Evolutionary conservation across 306 rosid genomes (phyloP), one percentile per base, ranked within the genome.

Genomic region (Prunus dulcis): DNA sequence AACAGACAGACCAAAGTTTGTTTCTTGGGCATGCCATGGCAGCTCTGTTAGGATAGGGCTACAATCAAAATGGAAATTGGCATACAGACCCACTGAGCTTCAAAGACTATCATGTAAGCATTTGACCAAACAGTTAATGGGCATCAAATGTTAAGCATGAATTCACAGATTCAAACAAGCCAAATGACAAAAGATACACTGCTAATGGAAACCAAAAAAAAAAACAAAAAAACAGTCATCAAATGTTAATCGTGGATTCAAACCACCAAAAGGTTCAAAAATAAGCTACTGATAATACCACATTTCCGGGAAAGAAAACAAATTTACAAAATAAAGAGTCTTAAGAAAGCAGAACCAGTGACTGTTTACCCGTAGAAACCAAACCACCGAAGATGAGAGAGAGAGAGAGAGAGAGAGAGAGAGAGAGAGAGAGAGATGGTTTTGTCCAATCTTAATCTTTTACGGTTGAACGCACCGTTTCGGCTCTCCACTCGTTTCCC

Each of bases 51-150:
- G 49, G 23, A 20, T 2, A 20, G 52, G 34, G 65, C 22, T 14
- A 6, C 30, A 57, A 72, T 27, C 67, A 15, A 57, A 72, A 38
- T 1, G 41, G 43, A 10, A 41, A 41, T 9, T 38, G 76, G 52
- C 9, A 38, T 2, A 43, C 2, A 38, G 12, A 18, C 13, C 50
- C 46, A 51, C 9, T 55, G 14, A 20, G 2, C 52, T 13, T 23
- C 68, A 57, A 51, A 47, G n/a, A 20, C 32, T 19, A 12, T 32
- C 70, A 18, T 28, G 34, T 32, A 68, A 8, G 84, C 84, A 52
- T 76, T 76, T 53, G 53, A 64, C 11, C 80, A 17, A 81, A 76
- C 77, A 76, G 20, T 23, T 63, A 13, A 43, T 22, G 69, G 46
- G 68, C 72, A 13, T 32, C 0, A n/a, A 60, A 18, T 14, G 53